Conservation (phyloP, 208 protist species). For the Trypanosoma vivax region DNA sequence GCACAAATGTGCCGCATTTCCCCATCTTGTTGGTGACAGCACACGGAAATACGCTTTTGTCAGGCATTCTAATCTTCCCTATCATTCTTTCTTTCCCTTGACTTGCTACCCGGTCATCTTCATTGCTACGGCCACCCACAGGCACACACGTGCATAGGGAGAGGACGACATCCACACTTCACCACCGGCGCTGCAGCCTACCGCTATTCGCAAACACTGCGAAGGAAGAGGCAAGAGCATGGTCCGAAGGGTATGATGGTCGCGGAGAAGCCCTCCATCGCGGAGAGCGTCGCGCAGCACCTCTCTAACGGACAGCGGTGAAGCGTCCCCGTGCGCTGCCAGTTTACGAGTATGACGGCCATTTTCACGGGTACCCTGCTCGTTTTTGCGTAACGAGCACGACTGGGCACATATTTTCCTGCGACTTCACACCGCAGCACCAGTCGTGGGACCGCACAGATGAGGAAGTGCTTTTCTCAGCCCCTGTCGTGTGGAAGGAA, state of each 20-base stretch:
- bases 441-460: conserved; percentile 86
- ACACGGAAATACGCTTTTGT: too few species aligned
- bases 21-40: too few species aligned
- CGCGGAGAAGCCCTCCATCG: conserved; percentile 92
- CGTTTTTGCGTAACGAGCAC: conserved; percentile 86
- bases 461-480: conserved; percentile 81
- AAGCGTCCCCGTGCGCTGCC: conserved; percentile 68
- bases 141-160: too few species aligned
- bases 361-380: conserved; percentile 59
- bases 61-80: too few species aligned
- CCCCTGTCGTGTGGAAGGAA: conserved; percentile 81
- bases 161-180: too few species aligned
- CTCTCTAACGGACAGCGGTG: conserved; percentile 68
- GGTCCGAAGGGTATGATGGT: conserved; percentile 86
- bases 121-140: too few species aligned
- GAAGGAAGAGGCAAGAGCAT: conserved; percentile 14
- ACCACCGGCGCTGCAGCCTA: too few species aligned
- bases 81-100: too few species aligned
- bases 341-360: conserved; percentile 81
- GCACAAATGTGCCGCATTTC: too few species aligned
- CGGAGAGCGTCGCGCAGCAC: conserved; percentile 83
- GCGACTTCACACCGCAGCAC: conserved; percentile 86
- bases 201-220: background rate
- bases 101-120: too few species aligned
- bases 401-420: conserved; percentile 88